Evolutionary conservation across 1,284 basidiomycete genomes (phyloP), one percentile per base, ranked within the genome.

Genomic region (Rhodofomes roseus): DNA sequence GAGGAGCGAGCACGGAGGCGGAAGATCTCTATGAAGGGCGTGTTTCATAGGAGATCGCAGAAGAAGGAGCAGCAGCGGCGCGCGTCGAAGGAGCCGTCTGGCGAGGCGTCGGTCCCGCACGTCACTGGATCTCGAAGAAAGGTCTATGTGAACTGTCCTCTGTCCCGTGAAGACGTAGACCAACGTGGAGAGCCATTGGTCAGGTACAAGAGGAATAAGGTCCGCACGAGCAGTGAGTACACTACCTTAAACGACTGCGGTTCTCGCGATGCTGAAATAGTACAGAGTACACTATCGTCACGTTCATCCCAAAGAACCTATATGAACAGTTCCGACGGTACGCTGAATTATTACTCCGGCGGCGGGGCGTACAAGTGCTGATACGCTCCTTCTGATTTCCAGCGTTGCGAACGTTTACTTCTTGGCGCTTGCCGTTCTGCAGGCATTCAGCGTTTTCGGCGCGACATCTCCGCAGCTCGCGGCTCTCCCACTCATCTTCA

Each of bases 261-360:
- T 56, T 31, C 54, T n/a, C 57, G 53, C 56, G 55, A 29, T 23
- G 6, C 60, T 61, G 22, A 61, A 6, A 20, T 58, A 44, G 31
- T 39, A 43, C 71, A 91, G 92, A 97, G 75, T 98, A 98, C 76
- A 97, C 95, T 34, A 72, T 94, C 60, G 57, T 96, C 64, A 93
- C 95, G 3, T 98, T 98, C 73, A 69, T 98, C 51, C 96, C 96
- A n/a, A 95, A 93, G 81, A 96, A 96, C 71, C 75, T 96, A 63
- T 91, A 87, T 63, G 93, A 96, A 74, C 95, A 97, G 71, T 96
- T 97, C 71, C 81, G 90, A 66, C 83, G 93, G 88, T 85, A 58
- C 59, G 80, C 75, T 7, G 27, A 22, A 37, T 5, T n/a, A 12
- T 58, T 29, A 29, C 25, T 27, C 46, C 12, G 25, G 2, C 25